Conservation (phyloP, 805 yeast genomes). For the Kluyveromyces nonfermentans region DNA sequence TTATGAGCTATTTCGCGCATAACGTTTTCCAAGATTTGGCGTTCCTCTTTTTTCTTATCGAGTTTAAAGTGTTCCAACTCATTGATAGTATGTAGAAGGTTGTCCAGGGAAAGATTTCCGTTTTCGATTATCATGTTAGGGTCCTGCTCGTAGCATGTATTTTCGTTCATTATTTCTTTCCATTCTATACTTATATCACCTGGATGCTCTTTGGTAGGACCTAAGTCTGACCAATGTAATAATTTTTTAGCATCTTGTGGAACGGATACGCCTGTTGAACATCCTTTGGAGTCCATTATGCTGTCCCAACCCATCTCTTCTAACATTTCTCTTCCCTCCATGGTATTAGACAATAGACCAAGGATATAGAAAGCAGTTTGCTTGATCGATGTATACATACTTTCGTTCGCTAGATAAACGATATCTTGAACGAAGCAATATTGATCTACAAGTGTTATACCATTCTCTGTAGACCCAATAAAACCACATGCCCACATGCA, state of each 20-base stretch:
- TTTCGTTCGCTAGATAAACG: slow-evolving; percentile 37
- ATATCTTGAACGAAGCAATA: slow-evolving; percentile 45
- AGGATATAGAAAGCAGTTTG: slow-evolving; percentile 72
- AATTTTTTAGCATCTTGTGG: slow-evolving; percentile 31
- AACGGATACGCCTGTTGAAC: slow-evolving; percentile 35
- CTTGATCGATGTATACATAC: slow-evolving; percentile 50
- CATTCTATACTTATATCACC: slow-evolving; percentile 1
- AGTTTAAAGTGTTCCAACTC: slow-evolving; percentile 5
- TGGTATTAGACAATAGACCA: slow-evolving; percentile 63
- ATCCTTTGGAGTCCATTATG: slow-evolving; percentile 35
- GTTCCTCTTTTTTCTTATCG: slow-evolving; percentile 1
- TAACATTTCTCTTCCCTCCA: slow-evolving; percentile 73
- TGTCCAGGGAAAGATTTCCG: slow-evolving; percentile 2
- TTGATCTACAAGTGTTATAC: slow-evolving; percentile 51
- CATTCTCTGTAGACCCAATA: slow-evolving; percentile 63
- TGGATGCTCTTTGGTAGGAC: neutral
- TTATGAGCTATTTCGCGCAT: slow-evolving; percentile 5
- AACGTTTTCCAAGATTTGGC: neutral
- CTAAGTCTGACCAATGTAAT: slow-evolving; percentile 14
- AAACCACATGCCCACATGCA: slow-evolving; percentile 83
- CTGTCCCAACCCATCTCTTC: slow-evolving; percentile 75
- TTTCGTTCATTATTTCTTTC: slow-evolving; percentile 1
- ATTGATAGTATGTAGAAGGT: slow-evolving; percentile 3
- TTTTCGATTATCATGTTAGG: neutral
- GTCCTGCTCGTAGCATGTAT: neutral